Percentiles rank a stretch among this genome's conserved stretches.
These are phyloP conservation scores for Chytriomyces sp. DNA, from an alignment of 192 early-diverging fungal genomes.

Conservation along the genomic window DNA sequence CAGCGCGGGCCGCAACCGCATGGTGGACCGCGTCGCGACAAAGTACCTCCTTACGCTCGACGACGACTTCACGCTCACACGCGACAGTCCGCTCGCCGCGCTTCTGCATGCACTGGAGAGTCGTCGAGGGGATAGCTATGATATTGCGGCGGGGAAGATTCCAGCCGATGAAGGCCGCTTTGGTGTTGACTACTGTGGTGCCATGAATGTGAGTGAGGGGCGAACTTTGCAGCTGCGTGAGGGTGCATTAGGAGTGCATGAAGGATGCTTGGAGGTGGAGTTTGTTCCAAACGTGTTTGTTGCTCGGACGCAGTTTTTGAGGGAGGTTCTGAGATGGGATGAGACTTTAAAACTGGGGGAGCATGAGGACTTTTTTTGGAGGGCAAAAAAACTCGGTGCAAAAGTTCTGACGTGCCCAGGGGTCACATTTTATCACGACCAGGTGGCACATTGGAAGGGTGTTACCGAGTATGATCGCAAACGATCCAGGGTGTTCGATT, in stretches of 20 bases:
- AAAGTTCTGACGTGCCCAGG: conserved; percentile 37
- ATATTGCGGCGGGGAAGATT: conserved; percentile 41
- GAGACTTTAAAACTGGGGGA: conserved; percentile 41
- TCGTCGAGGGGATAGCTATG: conserved; percentile 7
- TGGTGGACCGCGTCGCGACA: conserved; percentile 37
- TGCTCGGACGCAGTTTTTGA: conserved; percentile 31
- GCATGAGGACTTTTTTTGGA: conserved; percentile 44
- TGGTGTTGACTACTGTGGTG: conserved; percentile 37
- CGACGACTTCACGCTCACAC: conserved; percentile 36
- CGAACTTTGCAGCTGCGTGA: conserved; percentile 15
- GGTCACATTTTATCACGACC: conserved; percentile 37
- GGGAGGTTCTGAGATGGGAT: conserved; percentile 33
- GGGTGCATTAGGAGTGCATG: conserved; percentile 11
- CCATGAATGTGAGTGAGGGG: conserved; percentile 19
- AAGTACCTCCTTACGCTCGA: conserved; percentile 38
- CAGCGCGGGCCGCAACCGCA: conserved; percentile 39
- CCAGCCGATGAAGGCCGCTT: conserved; percentile 37
- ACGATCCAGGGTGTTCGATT: conserved; percentile 34
- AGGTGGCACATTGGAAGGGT: conserved; percentile 38
- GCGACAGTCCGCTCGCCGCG: conserved; percentile 3
- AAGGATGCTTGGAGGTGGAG: conserved; percentile 35
- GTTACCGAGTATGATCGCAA: conserved; percentile 37
- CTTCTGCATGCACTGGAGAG: conserved; percentile 38
- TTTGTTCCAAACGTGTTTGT: conserved; percentile 44
- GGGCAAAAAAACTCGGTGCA: conserved; percentile 33